These are phyloP conservation scores for Neospora caninum DNA, from an alignment of 169 alveolate genomes.

Conservation along the genomic window DNA sequence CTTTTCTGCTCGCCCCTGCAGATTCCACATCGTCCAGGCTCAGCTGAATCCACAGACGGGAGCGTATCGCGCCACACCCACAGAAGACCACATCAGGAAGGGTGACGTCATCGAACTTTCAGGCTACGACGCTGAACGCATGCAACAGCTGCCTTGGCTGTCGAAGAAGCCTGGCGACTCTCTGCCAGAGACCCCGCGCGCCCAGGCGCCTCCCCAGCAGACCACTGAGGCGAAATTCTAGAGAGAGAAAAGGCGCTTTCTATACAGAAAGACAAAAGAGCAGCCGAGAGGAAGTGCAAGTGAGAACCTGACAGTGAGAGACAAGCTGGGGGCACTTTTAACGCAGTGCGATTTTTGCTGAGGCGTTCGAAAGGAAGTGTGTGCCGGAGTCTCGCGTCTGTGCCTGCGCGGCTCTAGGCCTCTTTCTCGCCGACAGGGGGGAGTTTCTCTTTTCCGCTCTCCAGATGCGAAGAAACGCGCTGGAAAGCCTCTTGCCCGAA, in stretches of 20 bases:
- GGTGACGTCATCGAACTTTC: conserved; percentile 61
- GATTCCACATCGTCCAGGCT: conserved; percentile 64
- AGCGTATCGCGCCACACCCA: conserved; percentile 40
- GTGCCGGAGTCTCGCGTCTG: no score
- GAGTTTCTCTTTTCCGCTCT: no score
- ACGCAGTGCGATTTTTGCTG: no score
- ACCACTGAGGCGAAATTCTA: conserved; percentile 5
- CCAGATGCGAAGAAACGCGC: no score
- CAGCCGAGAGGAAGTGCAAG: no score
- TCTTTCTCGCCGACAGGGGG: no score
- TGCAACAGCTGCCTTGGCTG: conserved; percentile 26
- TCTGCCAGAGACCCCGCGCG: background rate
- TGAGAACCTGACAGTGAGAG: no score
- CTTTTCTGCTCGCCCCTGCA: background rate
- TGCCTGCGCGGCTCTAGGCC: no score
- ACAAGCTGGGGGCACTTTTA: no score
- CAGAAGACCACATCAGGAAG: conserved; percentile 61
- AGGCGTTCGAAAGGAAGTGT: no score
- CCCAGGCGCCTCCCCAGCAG: background rate
- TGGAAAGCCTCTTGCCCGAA: no score
- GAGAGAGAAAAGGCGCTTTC: background rate
- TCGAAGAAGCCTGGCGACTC: background rate
- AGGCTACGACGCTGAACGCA: conserved; percentile 39
- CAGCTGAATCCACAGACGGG: conserved; percentile 62
- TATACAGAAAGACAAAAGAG: background rate